These are phyloP conservation scores for Geosiphon pyriformis DNA, from an alignment of 192 early-diverging fungal species.

Conservation along the genomic window DNA sequence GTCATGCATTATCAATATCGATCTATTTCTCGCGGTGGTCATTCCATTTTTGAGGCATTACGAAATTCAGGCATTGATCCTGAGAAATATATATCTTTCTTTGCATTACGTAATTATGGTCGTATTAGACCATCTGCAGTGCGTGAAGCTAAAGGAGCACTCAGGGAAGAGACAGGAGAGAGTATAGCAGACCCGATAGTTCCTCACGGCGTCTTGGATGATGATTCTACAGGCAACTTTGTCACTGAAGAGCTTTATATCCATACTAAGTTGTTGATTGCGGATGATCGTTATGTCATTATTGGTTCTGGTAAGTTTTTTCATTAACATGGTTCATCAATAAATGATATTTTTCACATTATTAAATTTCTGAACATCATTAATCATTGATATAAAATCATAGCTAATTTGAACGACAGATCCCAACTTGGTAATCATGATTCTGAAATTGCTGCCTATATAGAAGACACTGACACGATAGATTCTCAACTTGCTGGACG, in stretches of 20 bases:
- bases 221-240: constrained; percentile 26
- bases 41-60: constrained; percentile 62
- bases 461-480: constrained; percentile 71
- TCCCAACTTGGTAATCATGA: constrained; percentile 82
- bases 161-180: background rate
- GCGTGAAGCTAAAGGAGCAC: constrained; percentile 3
- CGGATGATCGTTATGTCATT: constrained; percentile 76
- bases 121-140: constrained; percentile 46
- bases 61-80: constrained; percentile 50
- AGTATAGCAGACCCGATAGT: background rate
- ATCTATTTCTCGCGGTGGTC: constrained; percentile 72
- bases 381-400: too few species aligned
- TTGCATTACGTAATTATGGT: constrained; percentile 73
- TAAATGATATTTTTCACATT: too few species aligned
- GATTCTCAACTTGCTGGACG: constrained; percentile 66
- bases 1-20: constrained; percentile 82
- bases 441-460: constrained; percentile 82
- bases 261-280: constrained; percentile 85
- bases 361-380: too few species aligned
- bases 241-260: constrained; percentile 85
- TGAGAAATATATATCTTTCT: constrained; percentile 70
- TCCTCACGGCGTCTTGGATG: background rate
- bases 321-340: too few species aligned
- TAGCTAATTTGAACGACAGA: constrained; percentile 81
- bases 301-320: constrained; percentile 59